These are phyloP conservation scores for Plasmodiophora brassicae DNA, from an alignment of 208 protist species.

Conservation along the genomic window DNA sequence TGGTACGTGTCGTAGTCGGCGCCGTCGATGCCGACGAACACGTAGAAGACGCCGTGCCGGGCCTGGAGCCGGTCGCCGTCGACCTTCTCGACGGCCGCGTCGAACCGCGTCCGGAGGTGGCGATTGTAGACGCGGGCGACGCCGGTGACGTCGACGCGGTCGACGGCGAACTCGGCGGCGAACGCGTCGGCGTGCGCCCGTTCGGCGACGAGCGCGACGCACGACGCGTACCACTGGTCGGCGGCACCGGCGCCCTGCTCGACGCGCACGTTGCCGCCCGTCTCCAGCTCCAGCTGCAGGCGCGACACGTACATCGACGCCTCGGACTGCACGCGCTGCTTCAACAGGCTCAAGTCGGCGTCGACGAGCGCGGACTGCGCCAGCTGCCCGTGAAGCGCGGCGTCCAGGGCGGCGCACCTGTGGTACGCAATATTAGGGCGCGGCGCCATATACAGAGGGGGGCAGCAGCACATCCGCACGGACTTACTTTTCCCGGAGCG, in stretches of 20 bases:
- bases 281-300: conserved; percentile 55
- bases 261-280: conserved; percentile 58
- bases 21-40: no score
- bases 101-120: conserved; percentile 53
- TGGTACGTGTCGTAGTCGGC: no score
- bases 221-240: conserved; percentile 47
- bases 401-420: not conserved
- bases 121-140: conserved; percentile 59
- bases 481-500: not conserved
- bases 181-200: not conserved
- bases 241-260: conserved; percentile 51
- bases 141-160: not conserved
- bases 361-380: not conserved
- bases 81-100: no score
- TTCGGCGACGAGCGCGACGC: conserved; percentile 35
- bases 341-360: not conserved
- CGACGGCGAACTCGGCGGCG: not conserved
- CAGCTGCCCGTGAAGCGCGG: not conserved
- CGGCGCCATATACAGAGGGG: not conserved
- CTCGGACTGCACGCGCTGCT: not conserved
- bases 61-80: no score
- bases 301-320: conserved; percentile 22
- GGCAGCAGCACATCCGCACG: not conserved
- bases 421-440: not conserved
- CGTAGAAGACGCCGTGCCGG: no score